Conservation (phyloP, 805 yeast genomes). For the Yamadazyma scolyti region DNA sequence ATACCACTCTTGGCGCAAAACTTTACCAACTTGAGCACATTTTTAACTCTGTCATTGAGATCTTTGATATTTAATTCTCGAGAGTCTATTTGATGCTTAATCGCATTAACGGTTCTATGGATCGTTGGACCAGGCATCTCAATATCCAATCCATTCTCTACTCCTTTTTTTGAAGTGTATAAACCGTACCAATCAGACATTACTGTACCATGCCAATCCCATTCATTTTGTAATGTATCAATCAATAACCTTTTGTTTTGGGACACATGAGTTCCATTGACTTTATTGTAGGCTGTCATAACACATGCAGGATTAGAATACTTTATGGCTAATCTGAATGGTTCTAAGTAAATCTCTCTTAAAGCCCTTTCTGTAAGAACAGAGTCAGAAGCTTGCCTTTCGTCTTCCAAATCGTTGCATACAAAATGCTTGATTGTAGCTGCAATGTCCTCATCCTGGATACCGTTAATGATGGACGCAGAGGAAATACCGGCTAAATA, state of each 20-base stretch:
- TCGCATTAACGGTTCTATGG: conserved; percentile 37
- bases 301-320: conserved; percentile 50
- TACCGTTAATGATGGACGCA: conserved; percentile 49
- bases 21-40: conserved; percentile 46
- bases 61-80: conserved; percentile 38
- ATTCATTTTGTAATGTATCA: conserved; percentile 50
- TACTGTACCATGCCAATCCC: conserved; percentile 53
- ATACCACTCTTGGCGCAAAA: conserved; percentile 37
- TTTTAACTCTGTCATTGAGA: conserved; percentile 47
- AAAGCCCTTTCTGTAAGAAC: conserved; percentile 56
- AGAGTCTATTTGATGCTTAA: conserved; percentile 39
- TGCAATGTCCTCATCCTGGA: conserved; percentile 47
- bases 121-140: conserved; percentile 69
- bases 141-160: conserved; percentile 55
- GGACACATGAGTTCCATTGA: conserved; percentile 58
- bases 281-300: conserved; percentile 62
- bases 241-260: conserved; percentile 39
- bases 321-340: conserved; percentile 57
- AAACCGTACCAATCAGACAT: conserved; percentile 68
- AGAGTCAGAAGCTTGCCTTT: conserved; percentile 46
- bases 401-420: conserved; percentile 60
- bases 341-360: conserved; percentile 61
- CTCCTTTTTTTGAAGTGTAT: conserved; percentile 42
- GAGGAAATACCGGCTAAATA: conserved; percentile 43
- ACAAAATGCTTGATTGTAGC: conserved; percentile 63